A percentile compares a stretch with the other conserved stretches of the same genome.
Conservation (phyloP, 805 yeast genomes). For the Candida xyloterini region DNA sequence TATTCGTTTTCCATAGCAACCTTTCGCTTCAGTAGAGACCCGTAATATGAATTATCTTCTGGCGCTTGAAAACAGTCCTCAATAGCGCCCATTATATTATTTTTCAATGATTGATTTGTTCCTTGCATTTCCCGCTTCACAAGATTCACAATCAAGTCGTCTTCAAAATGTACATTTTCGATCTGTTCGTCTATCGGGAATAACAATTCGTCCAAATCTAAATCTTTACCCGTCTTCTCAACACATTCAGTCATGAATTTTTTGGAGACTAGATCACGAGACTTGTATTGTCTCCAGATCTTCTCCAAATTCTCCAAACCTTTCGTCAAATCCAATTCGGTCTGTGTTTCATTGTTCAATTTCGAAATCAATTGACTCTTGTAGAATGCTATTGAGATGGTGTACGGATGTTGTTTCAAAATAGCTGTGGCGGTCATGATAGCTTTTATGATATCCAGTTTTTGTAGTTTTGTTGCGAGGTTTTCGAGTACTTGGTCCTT, state of each 20-base stretch:
- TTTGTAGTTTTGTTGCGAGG: conserved; percentile 3
- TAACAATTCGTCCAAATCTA: conserved; percentile 30
- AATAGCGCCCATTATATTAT: too few relatives aligned
- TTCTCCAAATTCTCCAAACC: conserved; percentile 20
- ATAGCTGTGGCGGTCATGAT: conserved; percentile 20
- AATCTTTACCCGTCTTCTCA: conserved; percentile 5
- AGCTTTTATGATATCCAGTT: conserved; percentile 24
- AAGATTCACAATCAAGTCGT: conserved; percentile 33
- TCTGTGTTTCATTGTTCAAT: too few relatives aligned
- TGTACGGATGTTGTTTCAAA: conserved; percentile 13
- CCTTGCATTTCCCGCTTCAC: conserved; percentile 22
- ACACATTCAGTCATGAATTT: conserved; percentile 6
- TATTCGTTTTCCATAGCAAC: neutral
- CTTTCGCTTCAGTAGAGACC: neutral
- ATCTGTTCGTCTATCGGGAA: conserved; percentile 39
- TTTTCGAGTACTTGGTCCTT: conserved; percentile 20
- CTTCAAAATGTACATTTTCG: conserved; percentile 30
- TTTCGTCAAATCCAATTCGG: conserved; percentile 6
- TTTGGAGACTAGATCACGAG: conserved; percentile 14
- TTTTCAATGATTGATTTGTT: neutral
- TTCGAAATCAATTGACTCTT: neutral
- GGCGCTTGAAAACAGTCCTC: too few relatives aligned
- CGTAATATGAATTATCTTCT: neutral
- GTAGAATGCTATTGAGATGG: conserved; percentile 10
- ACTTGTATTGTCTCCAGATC: conserved; percentile 20